These are phyloP conservation scores for Aspergillus kassunensis DNA, from an alignment of 495 filamentous ascomycete species.

Conservation along the genomic window DNA sequence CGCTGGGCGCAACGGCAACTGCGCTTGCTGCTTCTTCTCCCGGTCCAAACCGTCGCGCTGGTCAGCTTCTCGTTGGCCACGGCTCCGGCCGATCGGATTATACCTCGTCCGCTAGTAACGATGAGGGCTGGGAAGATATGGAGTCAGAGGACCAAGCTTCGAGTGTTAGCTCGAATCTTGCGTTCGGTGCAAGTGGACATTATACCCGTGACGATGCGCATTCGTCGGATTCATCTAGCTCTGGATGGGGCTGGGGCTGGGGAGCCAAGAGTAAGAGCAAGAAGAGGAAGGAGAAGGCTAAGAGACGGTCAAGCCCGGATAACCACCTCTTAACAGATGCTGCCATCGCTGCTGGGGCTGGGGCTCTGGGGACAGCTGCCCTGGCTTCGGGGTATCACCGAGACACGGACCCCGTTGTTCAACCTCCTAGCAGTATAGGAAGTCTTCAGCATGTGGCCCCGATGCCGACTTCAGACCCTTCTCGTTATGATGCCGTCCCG, in stretches of 20 bases:
- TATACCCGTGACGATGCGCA: constrained; percentile 42
- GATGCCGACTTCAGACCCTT: constrained; percentile 57
- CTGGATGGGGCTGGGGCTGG: constrained; percentile 59
- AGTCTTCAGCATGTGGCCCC: constrained; percentile 52
- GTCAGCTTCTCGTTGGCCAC: constrained; percentile 40
- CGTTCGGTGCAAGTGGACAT: constrained; percentile 46
- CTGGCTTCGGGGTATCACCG: constrained; percentile 27
- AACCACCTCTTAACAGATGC: constrained; percentile 17
- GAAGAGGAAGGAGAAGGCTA: constrained; percentile 40
- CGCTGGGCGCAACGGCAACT: constrained; percentile 54
- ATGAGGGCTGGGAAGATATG: constrained; percentile 62
- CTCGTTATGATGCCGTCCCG: constrained; percentile 50
- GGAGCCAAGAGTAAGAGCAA: constrained; percentile 45
- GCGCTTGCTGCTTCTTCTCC: constrained; percentile 46
- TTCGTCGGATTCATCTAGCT: constrained; percentile 47
- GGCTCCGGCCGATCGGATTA: constrained; percentile 30
- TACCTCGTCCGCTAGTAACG: constrained; percentile 33
- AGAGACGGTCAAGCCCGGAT: constrained; percentile 19
- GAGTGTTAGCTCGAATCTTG: constrained; percentile 51
- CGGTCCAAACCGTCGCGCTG: constrained; percentile 27
- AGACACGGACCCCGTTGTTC: constrained; percentile 15
- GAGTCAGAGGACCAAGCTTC: constrained; percentile 46
- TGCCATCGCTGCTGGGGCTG: constrained; percentile 22
- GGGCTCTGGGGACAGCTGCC: constrained; percentile 31
- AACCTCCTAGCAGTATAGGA: constrained; percentile 24